Base-by-base conservation (phyloP, 2,329 filamentous ascomycete genomes). In the Microascus cirrosus region DNA sequence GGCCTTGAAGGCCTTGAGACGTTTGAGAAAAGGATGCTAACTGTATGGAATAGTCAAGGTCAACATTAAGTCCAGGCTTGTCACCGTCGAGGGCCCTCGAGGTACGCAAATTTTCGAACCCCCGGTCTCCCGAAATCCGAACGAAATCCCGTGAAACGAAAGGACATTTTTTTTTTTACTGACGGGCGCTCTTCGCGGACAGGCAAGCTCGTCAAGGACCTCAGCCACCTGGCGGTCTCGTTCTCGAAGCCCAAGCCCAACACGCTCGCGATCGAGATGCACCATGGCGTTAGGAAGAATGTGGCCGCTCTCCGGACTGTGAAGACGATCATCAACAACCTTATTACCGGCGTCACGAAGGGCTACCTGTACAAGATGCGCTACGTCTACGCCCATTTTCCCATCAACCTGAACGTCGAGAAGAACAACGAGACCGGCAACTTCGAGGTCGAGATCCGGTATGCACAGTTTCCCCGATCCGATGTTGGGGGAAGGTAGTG, bases 291-390 rank as follows among this genome's bases (percentile, higher is more conserved):
- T 73, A 90, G 94, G 81, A 99, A 99, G 87, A 93, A 90, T 76
- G 89, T 99, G 74, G 94, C 94, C 73, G 90, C 93, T 68, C 91
- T 99, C 78, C 91, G 94, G 71, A 99, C 94, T 72, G 94, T 99
- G 81, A 90, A 91, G 74, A 93, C 93, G 66, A 78, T 97, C 79
- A 95, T 99, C 84, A 90, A 95, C 85, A 99, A 99, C 88, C 77
- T 99, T 80, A 89, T 99, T 78, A 86, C 92, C 71, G 94, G 94
- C 77, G 94, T 99, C 67, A 99, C 94, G 76, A 95, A 93, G 84
- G 94, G 94, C 69, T 99, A 88, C 90, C 95, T 95, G 83, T 99
- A 99, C 89, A 99, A 99, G 90, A 97, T 99, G 93, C 90, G 95
- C 73, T 99, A 99, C 83, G 94, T 99, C 79, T 99, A 99, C 78